Evolutionary conservation across 345 rosid genomes (phyloP).

Genomic region (Boechera divaricarpa): DNA sequence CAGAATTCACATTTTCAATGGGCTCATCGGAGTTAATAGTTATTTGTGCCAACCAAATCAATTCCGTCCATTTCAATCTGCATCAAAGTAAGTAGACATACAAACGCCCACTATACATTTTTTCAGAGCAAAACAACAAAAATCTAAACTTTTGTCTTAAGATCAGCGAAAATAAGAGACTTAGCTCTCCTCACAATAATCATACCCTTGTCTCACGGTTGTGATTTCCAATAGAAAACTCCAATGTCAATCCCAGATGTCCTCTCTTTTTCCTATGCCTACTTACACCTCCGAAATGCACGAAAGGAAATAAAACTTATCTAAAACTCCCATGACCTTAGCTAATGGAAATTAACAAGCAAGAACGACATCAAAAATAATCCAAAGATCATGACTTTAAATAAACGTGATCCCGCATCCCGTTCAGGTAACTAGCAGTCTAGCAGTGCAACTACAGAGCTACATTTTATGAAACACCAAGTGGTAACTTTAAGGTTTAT

Average conservation of each 20-base stretch:
- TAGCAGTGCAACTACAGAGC: conserved; percentile 14
- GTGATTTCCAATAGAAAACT: neutral
- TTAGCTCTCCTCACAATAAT: neutral
- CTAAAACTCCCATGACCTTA: neutral
- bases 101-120: neutral
- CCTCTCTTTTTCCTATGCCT: neutral
- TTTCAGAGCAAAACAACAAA: conserved; percentile 7
- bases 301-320: neutral
- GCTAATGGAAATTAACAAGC: neutral
- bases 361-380: neutral
- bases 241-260: neutral
- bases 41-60: neutral
- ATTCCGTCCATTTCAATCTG: neutral
- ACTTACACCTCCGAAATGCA: conserved; percentile 4
- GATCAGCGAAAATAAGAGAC: conserved; percentile 18
- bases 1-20: neutral
- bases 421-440: conserved; percentile 1
- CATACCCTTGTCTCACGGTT: neutral
- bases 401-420: neutral
- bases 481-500: conserved; percentile 15
- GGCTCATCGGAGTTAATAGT: conserved; percentile 1
- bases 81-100: neutral
- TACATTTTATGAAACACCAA: conserved; percentile 13
- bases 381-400: conserved; percentile 1
- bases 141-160: neutral